phyloP scores from a whole-genome alignment of 305 asterid genomes.

The Ruellia speciosa region DNA sequence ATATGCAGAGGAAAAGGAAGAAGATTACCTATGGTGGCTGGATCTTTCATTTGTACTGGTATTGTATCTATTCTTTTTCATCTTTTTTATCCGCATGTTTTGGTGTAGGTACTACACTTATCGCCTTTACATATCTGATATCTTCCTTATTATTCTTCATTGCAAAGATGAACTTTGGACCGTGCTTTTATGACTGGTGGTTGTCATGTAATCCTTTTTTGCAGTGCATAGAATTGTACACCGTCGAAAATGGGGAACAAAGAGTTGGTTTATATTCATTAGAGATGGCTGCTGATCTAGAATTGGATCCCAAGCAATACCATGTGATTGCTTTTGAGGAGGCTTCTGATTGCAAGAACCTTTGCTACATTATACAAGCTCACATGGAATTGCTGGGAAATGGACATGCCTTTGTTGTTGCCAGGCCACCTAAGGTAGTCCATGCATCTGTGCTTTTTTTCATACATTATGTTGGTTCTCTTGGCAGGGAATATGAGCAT shows the following conservation, averaged over 20 bases:
- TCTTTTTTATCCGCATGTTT: background rate
- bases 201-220: constrained; percentile 14
- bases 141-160: background rate
- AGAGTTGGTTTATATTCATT: constrained; percentile 78
- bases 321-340: constrained; percentile 89
- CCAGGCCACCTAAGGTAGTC: constrained; percentile 81
- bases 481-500: background rate
- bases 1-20: constrained; percentile 74
- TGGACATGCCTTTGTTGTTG: constrained; percentile 81
- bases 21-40: constrained; percentile 94
- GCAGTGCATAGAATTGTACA: constrained; percentile 89
- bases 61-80: constrained; percentile 17
- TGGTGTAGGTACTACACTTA: background rate
- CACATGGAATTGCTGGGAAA: constrained; percentile 78
- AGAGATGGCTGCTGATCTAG: constrained; percentile 96
- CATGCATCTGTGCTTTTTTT: background rate
- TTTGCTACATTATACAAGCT: constrained; percentile 79
- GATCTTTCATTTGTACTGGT: constrained; percentile 83
- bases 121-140: constrained; percentile 6
- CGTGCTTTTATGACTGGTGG: constrained; percentile 12
- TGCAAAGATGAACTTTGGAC: background rate
- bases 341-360: constrained; percentile 78
- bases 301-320: constrained; percentile 77
- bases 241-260: constrained; percentile 59
- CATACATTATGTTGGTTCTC: constrained; percentile 2